Conservation (phyloP, 169 alveolate species). For the Babesia ovis region DNA sequence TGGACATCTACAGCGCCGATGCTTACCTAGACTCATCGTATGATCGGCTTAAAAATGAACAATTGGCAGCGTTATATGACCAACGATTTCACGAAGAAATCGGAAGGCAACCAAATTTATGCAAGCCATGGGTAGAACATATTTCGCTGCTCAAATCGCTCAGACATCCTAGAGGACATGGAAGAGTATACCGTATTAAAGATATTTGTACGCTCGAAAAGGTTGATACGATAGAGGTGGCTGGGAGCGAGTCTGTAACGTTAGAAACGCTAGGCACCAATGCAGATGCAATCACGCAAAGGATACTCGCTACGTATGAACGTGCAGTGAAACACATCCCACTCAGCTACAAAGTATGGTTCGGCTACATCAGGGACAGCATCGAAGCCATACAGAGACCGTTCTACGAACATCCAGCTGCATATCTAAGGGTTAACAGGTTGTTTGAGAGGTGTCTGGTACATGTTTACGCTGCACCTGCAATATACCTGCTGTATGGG, state of each 20-base stretch:
- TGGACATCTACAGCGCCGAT: constrained; percentile 22
- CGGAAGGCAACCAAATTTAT: constrained; percentile 44
- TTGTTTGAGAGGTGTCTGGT: constrained; percentile 83
- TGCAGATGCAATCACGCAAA: constrained; percentile 47
- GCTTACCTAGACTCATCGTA: constrained; percentile 28
- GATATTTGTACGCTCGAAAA: constrained; percentile 49
- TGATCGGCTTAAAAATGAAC: constrained; percentile 43
- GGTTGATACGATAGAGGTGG: background rate
- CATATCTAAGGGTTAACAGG: constrained; percentile 70
- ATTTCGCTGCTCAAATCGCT: constrained; percentile 58
- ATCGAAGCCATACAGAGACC: constrained; percentile 35
- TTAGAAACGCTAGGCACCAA: background rate
- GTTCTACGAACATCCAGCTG: constrained; percentile 51
- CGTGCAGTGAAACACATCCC: constrained; percentile 85
- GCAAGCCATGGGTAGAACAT: constrained; percentile 68
- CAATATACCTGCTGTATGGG: constrained; percentile 86
- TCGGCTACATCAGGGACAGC: constrained; percentile 74
- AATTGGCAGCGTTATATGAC: constrained; percentile 59
- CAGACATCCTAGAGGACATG: constrained; percentile 31
- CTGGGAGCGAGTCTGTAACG: background rate
- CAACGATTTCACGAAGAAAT: constrained; percentile 63
- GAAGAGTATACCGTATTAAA: constrained; percentile 28
- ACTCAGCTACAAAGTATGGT: constrained; percentile 89
- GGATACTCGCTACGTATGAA: constrained; percentile 82
- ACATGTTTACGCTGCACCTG: constrained; percentile 83